Evolutionary conservation across 139 green algal species (phyloP), one percentile per base, ranked within the genome.

Genomic region (Zygnema circumcarinatum): DNA sequence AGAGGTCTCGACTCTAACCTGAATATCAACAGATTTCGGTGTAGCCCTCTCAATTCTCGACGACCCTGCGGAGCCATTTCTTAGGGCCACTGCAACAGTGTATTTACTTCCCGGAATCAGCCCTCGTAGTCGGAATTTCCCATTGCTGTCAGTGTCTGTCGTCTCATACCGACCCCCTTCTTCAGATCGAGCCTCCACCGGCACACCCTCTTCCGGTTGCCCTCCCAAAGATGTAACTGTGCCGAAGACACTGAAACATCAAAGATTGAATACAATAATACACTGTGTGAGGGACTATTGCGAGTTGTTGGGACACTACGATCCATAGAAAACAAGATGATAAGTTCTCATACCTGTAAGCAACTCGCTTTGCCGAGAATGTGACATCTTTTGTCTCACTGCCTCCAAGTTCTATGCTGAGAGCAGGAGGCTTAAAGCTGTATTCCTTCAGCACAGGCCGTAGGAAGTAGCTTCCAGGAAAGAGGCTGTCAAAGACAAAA

Each of bases 361-460:
- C 83, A 1, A 88, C 83, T 22, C 83, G 39, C 2, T 75, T 85
- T 31, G 83, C 83, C 79, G 16, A 11, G 3, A 88, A 88, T 41
- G 22, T 72, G 35, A 88, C 83, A 7, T 78, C 75, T 31, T 88
- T 88, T 36, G 32, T 78, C 76, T 88, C 36, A n/a, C 83, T 53
- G 16, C 47, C 68, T 35, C 32, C 29, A 22, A 88, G 35, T 36
- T 87, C 32, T 2, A 88, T 88, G 1, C 47, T 20, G 25, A 39
- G 31, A 39, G 83, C 75, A 76, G 32, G 74, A 41, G 83, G 83
- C 20, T n/a, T 88, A 56, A 89, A 89, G n/a, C 62, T 86, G 25
- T 88, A 89, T 78, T 89, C 84, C 74, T 91, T 91, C 35, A 91
- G 35, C 54, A 91, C 29, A 2, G 86, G 86, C 16, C 86, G 54